These are phyloP conservation scores for Glebionis coronaria DNA, from an alignment of 129 eudicot genomes.

Conservation along the genomic window DNA sequence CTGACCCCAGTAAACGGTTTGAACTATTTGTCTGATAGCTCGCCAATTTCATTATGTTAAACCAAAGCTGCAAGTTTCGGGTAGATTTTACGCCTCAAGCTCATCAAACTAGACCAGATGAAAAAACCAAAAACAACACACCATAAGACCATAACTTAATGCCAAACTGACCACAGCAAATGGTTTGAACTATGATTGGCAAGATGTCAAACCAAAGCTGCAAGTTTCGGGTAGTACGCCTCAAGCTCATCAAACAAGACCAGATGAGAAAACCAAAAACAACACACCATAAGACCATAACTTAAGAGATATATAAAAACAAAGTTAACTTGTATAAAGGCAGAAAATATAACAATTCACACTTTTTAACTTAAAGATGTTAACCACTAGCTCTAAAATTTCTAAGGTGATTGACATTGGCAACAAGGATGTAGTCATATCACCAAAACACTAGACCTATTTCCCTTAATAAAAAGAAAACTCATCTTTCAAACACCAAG, in stretches of 20 bases:
- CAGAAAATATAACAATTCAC: constrained; percentile 38
- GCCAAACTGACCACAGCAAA: no score
- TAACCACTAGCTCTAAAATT: constrained; percentile 40
- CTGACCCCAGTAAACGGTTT: no score
- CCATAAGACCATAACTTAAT: neutral
- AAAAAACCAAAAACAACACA: neutral
- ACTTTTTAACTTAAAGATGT: constrained; percentile 32
- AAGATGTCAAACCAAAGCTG: no score
- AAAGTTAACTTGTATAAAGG: constrained; percentile 10
- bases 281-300: neutral
- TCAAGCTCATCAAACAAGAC: no score
- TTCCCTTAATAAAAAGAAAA: constrained; percentile 26
- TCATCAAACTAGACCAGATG: neutral
- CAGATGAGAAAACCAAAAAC: neutral
- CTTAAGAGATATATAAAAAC: neutral
- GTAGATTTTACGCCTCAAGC: no score
- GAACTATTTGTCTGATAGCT: no score
- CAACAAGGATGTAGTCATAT: constrained; percentile 30
- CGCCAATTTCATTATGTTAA: no score
- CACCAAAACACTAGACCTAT: constrained; percentile 43
- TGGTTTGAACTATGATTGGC: no score
- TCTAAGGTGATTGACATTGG: constrained; percentile 28
- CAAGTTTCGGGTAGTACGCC: no score
- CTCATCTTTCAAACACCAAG: constrained; percentile 39
- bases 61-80: no score